Conservation (phyloP, 2,329 filamentous ascomycete genomes). For the Trichophyton schoenleinii region DNA sequence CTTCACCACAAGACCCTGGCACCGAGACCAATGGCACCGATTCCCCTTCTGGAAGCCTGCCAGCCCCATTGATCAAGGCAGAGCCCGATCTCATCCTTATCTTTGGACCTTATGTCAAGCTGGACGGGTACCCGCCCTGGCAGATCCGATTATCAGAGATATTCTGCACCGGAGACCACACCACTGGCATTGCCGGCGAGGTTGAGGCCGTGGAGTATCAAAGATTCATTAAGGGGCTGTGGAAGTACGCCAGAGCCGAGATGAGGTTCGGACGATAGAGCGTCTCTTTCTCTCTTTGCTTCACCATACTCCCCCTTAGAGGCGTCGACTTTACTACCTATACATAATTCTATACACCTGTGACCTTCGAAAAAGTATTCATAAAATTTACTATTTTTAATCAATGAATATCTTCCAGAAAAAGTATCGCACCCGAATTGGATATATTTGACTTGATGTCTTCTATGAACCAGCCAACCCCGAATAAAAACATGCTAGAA, state of each 20-base stretch:
- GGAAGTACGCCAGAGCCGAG: slow-evolving; percentile 73
- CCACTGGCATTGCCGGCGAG: slow-evolving; percentile 24
- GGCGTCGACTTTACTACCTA: not conserved
- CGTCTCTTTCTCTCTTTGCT: not conserved
- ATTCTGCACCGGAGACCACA: slow-evolving; percentile 47
- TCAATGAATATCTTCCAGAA: not conserved
- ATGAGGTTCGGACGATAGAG: slow-evolving; percentile 62
- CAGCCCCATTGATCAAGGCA: slow-evolving; percentile 47
- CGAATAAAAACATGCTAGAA: not conserved
- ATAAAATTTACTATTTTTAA: not conserved
- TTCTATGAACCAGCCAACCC: too few species aligned
- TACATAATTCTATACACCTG: not conserved
- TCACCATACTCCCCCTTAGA: not conserved
- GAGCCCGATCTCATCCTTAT: slow-evolving; percentile 84
- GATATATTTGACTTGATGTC: too few species aligned
- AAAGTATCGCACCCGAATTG: not conserved
- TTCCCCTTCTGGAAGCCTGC: not conserved
- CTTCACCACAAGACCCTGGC: slow-evolving; percentile 20
- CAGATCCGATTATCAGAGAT: slow-evolving; percentile 92
- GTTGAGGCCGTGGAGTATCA: slow-evolving; percentile 66
- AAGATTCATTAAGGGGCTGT: slow-evolving; percentile 73
- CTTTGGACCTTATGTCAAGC: slow-evolving; percentile 69
- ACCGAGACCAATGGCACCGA: slow-evolving; percentile 13
- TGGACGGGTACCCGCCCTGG: slow-evolving; percentile 93
- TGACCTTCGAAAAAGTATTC: not conserved